phyloP scores from a whole-genome alignment of 805 yeast genomes.

The Candida mattraensis region DNA sequence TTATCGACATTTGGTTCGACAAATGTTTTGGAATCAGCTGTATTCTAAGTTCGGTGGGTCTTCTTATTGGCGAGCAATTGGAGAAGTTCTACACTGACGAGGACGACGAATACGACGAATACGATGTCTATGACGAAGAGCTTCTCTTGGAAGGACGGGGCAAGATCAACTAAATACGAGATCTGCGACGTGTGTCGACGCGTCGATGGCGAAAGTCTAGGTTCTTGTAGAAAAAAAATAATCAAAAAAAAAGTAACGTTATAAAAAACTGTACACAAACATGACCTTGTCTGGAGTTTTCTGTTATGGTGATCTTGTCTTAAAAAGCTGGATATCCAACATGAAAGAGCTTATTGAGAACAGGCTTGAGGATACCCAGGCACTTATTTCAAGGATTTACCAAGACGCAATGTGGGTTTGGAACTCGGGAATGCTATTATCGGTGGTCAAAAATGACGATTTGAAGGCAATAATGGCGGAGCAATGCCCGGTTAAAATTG shows the following conservation, averaged over 20 bases:
- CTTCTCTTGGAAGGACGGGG: conserved; percentile 19
- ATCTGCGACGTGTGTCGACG: conserved; percentile 4
- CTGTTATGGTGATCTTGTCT: no score
- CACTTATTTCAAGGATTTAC: no score
- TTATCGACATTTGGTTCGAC: conserved; percentile 53
- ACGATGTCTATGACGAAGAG: conserved; percentile 32
- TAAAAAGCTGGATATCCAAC: no score
- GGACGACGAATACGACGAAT: conserved; percentile 20
- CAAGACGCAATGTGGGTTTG: no score
- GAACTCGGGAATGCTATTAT: no score
- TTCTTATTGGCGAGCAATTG: conserved; percentile 26
- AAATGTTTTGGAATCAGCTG: conserved; percentile 48
- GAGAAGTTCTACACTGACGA: conserved; percentile 24
- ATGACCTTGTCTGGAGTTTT: no score
- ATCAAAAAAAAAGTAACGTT: neutral
- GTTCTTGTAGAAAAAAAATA: neutral
- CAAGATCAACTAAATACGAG: conserved; percentile 7
- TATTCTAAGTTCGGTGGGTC: conserved; percentile 32
- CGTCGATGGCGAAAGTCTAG: no score
- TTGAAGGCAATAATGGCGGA: conserved; percentile 16
- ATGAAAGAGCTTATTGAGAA: no score
- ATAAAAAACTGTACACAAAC: no score
- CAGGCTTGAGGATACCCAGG: no score
- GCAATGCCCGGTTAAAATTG: conserved; percentile 29
- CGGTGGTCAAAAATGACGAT: conserved; percentile 24